Percentiles rank a stretch among this genome's conserved stretches.
Evolutionary conservation across 2,329 filamentous ascomycete genomes (phyloP).

Genomic region (Phyllosticta citriasiana): DNA sequence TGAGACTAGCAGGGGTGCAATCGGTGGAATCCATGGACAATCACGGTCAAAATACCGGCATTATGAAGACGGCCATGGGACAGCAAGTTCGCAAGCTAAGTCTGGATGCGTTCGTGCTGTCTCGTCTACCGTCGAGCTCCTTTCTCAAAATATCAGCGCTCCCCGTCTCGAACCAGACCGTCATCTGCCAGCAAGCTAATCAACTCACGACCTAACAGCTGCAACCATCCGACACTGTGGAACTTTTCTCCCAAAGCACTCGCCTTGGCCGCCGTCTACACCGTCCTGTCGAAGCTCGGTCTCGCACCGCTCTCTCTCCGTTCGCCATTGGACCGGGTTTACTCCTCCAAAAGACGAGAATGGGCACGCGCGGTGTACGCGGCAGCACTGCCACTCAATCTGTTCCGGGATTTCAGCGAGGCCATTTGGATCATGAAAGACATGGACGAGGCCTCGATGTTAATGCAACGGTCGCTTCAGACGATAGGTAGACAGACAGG

Average conservation of each 20-base stretch:
- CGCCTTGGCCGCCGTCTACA: neutral
- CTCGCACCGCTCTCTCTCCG: neutral
- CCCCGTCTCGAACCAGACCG: neutral
- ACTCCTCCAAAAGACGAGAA: no score
- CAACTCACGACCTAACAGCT: neutral
- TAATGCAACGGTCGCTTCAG: no score
- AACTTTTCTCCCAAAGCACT: neutral
- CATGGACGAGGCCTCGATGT: no score
- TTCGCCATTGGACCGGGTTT: no score
- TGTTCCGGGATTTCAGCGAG: no score
- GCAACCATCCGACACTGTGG: neutral
- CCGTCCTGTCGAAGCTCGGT: neutral
- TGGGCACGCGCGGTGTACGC: no score
- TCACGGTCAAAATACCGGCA: no score
- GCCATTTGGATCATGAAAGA: no score
- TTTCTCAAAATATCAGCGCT: neutral
- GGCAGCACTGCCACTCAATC: no score
- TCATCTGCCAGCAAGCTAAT: neutral
- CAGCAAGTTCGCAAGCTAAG: neutral
- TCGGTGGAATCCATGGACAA: no score
- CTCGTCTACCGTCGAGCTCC: neutral
- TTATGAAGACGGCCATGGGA: neutral
- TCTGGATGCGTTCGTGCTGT: neutral
- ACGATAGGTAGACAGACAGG: no score
- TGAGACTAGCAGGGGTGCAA: neutral